phyloP scores from a whole-genome alignment of 345 rosid species.

The Zanthoxylum bungeanum region DNA sequence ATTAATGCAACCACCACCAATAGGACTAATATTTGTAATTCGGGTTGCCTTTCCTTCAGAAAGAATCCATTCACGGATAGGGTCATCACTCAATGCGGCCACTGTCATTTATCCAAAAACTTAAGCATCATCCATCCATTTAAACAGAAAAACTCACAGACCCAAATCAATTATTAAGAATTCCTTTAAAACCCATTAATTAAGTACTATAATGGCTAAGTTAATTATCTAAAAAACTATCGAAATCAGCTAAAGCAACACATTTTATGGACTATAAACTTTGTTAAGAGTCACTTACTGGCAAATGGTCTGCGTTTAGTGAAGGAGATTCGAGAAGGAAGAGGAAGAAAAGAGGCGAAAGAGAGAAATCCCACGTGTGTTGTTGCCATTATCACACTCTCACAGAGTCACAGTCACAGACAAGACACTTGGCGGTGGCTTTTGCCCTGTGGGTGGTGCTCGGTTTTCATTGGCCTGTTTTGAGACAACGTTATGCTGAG shows the following conservation, averaged over 20 bases:
- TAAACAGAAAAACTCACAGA: slow-evolving; percentile 3
- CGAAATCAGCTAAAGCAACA: background rate
- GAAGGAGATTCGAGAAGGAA: slow-evolving; percentile 31
- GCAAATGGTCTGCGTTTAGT: slow-evolving; percentile 35
- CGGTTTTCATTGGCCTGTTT: background rate
- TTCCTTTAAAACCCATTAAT: background rate
- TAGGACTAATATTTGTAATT: slow-evolving; percentile 60
- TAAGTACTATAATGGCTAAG: background rate
- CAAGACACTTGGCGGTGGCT: background rate
- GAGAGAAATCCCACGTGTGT: slow-evolving; percentile 36
- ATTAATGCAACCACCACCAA: slow-evolving; percentile 96
- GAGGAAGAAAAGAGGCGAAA: slow-evolving; percentile 31
- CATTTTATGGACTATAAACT: background rate
- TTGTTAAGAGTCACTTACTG: slow-evolving; percentile 36
- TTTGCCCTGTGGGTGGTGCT: background rate
- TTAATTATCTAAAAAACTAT: background rate
- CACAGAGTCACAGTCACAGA: background rate
- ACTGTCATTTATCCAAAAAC: slow-evolving; percentile 32
- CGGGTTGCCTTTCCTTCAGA: slow-evolving; percentile 76
- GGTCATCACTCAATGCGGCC: slow-evolving; percentile 80
- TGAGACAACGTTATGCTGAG: background rate
- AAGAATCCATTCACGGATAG: slow-evolving; percentile 81
- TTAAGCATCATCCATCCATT: slow-evolving; percentile 3
- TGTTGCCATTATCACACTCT: slow-evolving; percentile 28
- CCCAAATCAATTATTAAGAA: too few species aligned